phyloP scores from a whole-genome alignment of 1,284 basidiomycete genomes.

The Ganoderma sinense region DNA sequence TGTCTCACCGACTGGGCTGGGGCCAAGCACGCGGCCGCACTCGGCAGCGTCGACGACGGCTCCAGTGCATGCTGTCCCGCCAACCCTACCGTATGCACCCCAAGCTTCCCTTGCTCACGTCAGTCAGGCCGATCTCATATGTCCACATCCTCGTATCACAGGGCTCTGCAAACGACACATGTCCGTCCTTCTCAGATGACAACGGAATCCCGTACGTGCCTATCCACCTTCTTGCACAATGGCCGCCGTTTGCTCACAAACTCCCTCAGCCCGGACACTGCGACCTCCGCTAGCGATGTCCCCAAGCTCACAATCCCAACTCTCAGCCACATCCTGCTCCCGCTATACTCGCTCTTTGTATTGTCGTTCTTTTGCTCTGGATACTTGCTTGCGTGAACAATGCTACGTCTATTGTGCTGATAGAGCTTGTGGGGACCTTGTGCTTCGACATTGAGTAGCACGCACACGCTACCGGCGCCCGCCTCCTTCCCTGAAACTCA shows the following conservation, averaged over 20 bases:
- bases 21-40: conserved; percentile 59
- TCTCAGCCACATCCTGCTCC: conserved; percentile 17
- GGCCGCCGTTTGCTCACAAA: not conserved
- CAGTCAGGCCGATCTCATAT: not conserved
- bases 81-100: conserved; percentile 59
- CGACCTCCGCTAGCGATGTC: conserved; percentile 15
- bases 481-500: not conserved
- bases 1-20: conserved; percentile 71
- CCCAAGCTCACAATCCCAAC: conserved; percentile 8
- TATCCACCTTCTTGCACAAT: not conserved
- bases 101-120: conserved; percentile 4
- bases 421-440: not conserved
- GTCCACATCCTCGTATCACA: conserved; percentile 34
- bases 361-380: conserved; percentile 18
- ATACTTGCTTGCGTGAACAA: conserved; percentile 20
- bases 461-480: not conserved
- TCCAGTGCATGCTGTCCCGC: conserved; percentile 73
- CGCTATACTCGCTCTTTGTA: conserved; percentile 28
- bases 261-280: conserved; percentile 16
- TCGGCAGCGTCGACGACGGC: conserved; percentile 69
- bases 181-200: conserved; percentile 75
- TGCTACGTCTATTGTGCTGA: not conserved
- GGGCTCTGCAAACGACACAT: conserved; percentile 60
- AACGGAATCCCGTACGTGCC: conserved; percentile 69
- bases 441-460: not conserved